A percentile compares a stretch with the other conserved stretches of the same genome.
These are phyloP conservation scores for Xylogone sp. DNA, from an alignment of 2,329 filamentous ascomycete genomes.

Conservation along the genomic window DNA sequence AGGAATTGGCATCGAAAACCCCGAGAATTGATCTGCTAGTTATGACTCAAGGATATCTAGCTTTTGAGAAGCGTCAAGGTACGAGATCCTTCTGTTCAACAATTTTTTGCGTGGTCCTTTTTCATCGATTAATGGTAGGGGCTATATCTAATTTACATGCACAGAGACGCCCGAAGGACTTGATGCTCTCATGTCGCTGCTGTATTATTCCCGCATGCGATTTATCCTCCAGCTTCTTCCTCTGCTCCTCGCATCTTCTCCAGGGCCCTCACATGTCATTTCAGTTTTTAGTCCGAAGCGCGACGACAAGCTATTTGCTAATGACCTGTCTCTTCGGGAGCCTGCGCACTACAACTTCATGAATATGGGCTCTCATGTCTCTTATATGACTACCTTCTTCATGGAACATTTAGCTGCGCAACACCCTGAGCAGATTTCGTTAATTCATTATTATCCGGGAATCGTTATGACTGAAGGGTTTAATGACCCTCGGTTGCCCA, in stretches of 20 bases:
- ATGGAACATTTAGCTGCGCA: slow-evolving; percentile 26
- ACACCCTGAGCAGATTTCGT: slow-evolving; percentile 32
- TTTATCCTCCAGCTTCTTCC: slow-evolving; percentile 24
- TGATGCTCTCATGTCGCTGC: slow-evolving; percentile 24
- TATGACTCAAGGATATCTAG: slow-evolving; percentile 43
- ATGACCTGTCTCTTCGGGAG: slow-evolving; percentile 27
- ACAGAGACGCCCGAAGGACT: slow-evolving; percentile 29
- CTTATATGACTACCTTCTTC: slow-evolving; percentile 30
- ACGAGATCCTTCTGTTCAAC: slow-evolving; percentile 35
- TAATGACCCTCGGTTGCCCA: not conserved
- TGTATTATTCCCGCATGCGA: slow-evolving; percentile 30
- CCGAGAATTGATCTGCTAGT: slow-evolving; percentile 52
- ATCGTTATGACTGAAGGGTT: slow-evolving; percentile 25
- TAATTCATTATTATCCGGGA: slow-evolving; percentile 44
- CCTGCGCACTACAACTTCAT: slow-evolving; percentile 24
- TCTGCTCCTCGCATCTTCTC: slow-evolving; percentile 18
- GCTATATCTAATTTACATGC: not conserved
- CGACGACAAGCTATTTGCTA: slow-evolving; percentile 22
- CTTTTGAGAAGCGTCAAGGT: slow-evolving; percentile 7
- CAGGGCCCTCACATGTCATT: slow-evolving; percentile 24
- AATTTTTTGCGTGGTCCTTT: no score
- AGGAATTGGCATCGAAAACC: no score
- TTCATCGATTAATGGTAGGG: slow-evolving; percentile 41
- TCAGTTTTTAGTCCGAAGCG: slow-evolving; percentile 30
- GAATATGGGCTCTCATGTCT: slow-evolving; percentile 24